phyloP scores from a whole-genome alignment of 2,329 filamentous ascomycete genomes.

The Trichoderma sp. region DNA sequence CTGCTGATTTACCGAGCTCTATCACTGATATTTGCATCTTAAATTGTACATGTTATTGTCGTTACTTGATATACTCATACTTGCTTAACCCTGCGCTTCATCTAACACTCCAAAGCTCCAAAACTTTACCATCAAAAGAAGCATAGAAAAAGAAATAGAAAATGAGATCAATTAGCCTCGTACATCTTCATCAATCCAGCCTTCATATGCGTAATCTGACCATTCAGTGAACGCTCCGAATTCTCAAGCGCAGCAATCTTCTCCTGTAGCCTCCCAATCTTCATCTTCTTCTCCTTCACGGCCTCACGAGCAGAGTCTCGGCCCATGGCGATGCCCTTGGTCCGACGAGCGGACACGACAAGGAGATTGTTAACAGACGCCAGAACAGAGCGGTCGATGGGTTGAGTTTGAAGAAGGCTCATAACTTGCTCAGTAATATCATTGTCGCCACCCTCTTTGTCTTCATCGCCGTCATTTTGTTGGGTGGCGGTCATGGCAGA shows the following conservation, averaged over 20 bases:
- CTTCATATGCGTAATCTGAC: conserved; percentile 42
- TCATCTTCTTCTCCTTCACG: conserved; percentile 62
- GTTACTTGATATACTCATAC: not conserved
- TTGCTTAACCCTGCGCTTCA: not conserved
- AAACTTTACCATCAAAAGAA: not conserved
- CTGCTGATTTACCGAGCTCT: not conserved
- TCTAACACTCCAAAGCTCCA: not conserved
- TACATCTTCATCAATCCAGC: conserved; percentile 42
- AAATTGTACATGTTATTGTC: not conserved
- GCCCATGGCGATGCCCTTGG: conserved; percentile 63
- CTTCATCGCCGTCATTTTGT: conserved; percentile 1
- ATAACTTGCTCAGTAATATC: conserved; percentile 52
- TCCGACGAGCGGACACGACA: conserved; percentile 57
- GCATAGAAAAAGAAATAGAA: not conserved
- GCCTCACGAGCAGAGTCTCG: conserved; percentile 66
- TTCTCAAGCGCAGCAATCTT: conserved; percentile 45
- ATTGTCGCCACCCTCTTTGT: conserved; percentile 28
- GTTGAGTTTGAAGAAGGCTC: conserved; percentile 48
- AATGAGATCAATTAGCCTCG: conserved; percentile 34
- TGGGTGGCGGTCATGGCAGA: conserved; percentile 24
- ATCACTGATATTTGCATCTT: not conserved
- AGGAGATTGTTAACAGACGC: conserved; percentile 48
- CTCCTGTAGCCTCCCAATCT: conserved; percentile 41
- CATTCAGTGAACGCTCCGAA: conserved; percentile 36
- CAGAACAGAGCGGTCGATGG: conserved; percentile 43